Percentiles rank a stretch among this genome's conserved stretches.
These are phyloP conservation scores for Triangularia verruculosa DNA, from an alignment of 2,329 filamentous ascomycete species.

Conservation along the genomic window DNA sequence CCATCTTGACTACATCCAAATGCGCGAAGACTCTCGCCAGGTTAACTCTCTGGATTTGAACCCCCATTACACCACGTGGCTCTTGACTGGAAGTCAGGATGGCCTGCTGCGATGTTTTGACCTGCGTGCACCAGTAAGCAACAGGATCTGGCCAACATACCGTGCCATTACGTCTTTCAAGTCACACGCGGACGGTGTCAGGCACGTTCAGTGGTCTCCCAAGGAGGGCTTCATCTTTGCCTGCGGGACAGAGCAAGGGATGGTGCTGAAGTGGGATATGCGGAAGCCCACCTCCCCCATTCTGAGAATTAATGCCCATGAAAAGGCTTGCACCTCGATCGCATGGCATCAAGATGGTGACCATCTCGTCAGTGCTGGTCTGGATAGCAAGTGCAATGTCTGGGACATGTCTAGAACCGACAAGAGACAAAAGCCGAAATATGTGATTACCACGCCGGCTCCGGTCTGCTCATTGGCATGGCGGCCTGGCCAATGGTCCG, in stretches of 20 bases:
- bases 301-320: slow-evolving; percentile 59
- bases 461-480: slow-evolving; percentile 59
- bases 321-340: slow-evolving; percentile 57
- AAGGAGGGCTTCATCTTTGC: slow-evolving; percentile 60
- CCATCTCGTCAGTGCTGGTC: slow-evolving; percentile 62
- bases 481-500: slow-evolving; percentile 65
- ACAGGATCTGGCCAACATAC: slow-evolving; percentile 50
- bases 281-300: slow-evolving; percentile 52
- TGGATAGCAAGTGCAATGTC: slow-evolving; percentile 60
- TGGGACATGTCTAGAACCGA: slow-evolving; percentile 63
- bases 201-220: slow-evolving; percentile 64
- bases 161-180: slow-evolving; percentile 46
- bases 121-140: slow-evolving; percentile 47
- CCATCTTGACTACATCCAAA: slow-evolving; percentile 55
- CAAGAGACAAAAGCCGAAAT: slow-evolving; percentile 63
- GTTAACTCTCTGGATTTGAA: slow-evolving; percentile 63
- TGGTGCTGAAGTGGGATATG: slow-evolving; percentile 63
- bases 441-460: slow-evolving; percentile 58
- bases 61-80: slow-evolving; percentile 54
- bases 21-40: slow-evolving; percentile 60
- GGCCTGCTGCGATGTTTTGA: slow-evolving; percentile 62
- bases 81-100: slow-evolving; percentile 63
- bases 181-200: slow-evolving; percentile 55
- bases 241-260: slow-evolving; percentile 61
- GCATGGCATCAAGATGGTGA: slow-evolving; percentile 67